Percentiles rank a stretch among this genome's conserved stretches.
Conservation (phyloP, 2,329 filamentous ascomycete genomes). For the Hymenoscyphus salicellus region DNA sequence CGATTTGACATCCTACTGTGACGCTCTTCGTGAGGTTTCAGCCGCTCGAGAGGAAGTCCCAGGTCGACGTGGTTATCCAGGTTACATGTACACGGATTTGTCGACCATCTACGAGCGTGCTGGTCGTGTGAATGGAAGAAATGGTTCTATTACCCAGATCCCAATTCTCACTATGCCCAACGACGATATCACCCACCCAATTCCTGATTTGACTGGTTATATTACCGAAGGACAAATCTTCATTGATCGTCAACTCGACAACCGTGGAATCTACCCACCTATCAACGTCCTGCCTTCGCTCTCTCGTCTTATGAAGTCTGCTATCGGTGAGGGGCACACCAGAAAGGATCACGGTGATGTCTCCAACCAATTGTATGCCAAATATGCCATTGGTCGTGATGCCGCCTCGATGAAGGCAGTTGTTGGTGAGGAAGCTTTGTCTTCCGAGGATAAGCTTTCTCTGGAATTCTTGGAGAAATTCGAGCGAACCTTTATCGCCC, state of each 20-base stretch:
- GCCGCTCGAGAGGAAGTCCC: constrained; percentile 98
- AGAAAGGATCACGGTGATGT: constrained; percentile 97
- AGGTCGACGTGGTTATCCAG: constrained; percentile 97
- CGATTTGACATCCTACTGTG: constrained; percentile 96
- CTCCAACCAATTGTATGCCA: constrained; percentile 98
- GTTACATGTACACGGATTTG: constrained; percentile 99
- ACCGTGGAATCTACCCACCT: constrained; percentile 96
- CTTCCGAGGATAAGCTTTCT: constrained; percentile 93
- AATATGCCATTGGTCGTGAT: constrained; percentile 98
- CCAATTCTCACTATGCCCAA: constrained; percentile 99
- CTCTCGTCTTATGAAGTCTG: constrained; percentile 99
- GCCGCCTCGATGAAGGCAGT: constrained; percentile 99
- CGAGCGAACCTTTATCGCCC: constrained; percentile 88
- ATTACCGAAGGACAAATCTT: constrained; percentile 99
- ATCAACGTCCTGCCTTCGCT: constrained; percentile 98
- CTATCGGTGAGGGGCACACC: constrained; percentile 95
- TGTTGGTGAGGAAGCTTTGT: constrained; percentile 95
- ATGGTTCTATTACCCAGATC: constrained; percentile 98
- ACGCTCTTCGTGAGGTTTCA: constrained; percentile 97
- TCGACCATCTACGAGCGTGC: constrained; percentile 99
- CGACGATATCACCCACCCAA: constrained; percentile 98
- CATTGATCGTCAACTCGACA: constrained; percentile 87
- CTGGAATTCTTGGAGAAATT: constrained; percentile 99
- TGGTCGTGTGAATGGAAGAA: constrained; percentile 92
- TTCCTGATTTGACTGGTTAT: constrained; percentile 97